A percentile compares a stretch with the other conserved stretches of the same genome.
Conservation (phyloP, 805 yeast genomes). For the Starmerella kuoi region DNA sequence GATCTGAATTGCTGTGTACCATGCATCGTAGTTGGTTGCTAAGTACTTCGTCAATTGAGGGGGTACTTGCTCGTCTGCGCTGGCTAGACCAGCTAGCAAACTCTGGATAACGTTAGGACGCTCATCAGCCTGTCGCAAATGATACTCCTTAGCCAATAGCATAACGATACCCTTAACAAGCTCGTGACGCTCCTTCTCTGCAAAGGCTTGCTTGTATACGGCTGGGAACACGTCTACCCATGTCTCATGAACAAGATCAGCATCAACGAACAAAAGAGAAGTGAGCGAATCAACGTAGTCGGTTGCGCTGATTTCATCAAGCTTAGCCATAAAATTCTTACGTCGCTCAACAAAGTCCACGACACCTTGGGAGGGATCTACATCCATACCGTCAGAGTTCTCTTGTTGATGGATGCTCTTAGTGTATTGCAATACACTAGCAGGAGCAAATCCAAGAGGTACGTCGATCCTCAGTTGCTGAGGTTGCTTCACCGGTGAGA, state of each 20-base stretch:
- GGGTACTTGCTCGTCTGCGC: constrained; percentile 63
- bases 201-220: constrained; percentile 53
- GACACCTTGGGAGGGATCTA: constrained; percentile 28
- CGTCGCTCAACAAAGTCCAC: constrained; percentile 29
- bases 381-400: constrained; percentile 12
- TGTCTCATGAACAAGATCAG: constrained; percentile 63
- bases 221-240: constrained; percentile 81
- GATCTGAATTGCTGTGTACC: constrained; percentile 81
- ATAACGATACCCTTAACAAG: constrained; percentile 71
- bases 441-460: constrained; percentile 26
- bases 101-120: constrained; percentile 82
- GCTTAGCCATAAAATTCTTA: constrained; percentile 27
- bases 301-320: constrained; percentile 38
- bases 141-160: constrained; percentile 79
- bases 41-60: constrained; percentile 86
- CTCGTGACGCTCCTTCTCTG: constrained; percentile 69
- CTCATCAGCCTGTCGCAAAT: constrained; percentile 74
- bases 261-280: constrained; percentile 71
- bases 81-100: constrained; percentile 61
- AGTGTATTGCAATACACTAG: constrained; percentile 17
- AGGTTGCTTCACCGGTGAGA: constrained; percentile 57
- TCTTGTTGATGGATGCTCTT: constrained; percentile 2
- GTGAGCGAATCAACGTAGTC: constrained; percentile 59
- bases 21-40: constrained; percentile 75
- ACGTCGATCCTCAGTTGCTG: constrained; percentile 35